Base-by-base conservation (phyloP, 2,329 filamentous ascomycete genomes). In the Pseudogymnoascus sp. region DNA sequence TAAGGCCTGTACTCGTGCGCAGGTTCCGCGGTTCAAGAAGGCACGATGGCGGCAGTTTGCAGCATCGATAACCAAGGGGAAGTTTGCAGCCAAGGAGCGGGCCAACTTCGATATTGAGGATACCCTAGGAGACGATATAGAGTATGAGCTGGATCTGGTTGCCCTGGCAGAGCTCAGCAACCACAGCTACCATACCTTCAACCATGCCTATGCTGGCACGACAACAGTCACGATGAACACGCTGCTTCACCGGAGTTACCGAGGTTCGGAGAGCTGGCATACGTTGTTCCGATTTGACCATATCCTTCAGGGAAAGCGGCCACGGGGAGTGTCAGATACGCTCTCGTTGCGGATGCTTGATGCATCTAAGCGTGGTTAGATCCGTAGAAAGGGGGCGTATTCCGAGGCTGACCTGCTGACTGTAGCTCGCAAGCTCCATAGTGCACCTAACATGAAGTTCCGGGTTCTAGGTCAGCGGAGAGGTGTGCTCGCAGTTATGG, bases 101-200 rank as follows among this genome's bases (percentile, higher is more conserved):
- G 58, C 59, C 3, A 65, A 63, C n/a, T 65, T 66, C 62, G 16
- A 66, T 59, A 37, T 66, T 26, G n/a, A 66, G 16, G 33, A 61
- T 10, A 52, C n/a, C 14, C 10, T 11, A n/a, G 26, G 7, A 65
- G 49, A 66, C 60, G 52, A 63, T 33, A 52, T 58, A 29, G 37
- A 63, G 60, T 38, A 64, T 16, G 33, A 64, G 63, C 31, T 63
- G 29, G 59, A 66, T 60, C 60, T 66, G 14, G n/a, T 65, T 62
- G 52, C 38, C 19, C 31, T 66, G 37, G 64, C 43, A 19, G 35
- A 66, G 62, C 31, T 35, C 11, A 66, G 64, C 41, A 66, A 63
- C 49, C 52, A 64, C 45, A 63, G 3, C 1, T 65, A 59, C 61
- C 31, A 58, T 21, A 65, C 41, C 2, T 65, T 65, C 45, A 65